Evolutionary conservation across 129 eudicot genomes (phyloP), one percentile per base, ranked within the genome.

Genomic region (Flaveria bidentis): DNA sequence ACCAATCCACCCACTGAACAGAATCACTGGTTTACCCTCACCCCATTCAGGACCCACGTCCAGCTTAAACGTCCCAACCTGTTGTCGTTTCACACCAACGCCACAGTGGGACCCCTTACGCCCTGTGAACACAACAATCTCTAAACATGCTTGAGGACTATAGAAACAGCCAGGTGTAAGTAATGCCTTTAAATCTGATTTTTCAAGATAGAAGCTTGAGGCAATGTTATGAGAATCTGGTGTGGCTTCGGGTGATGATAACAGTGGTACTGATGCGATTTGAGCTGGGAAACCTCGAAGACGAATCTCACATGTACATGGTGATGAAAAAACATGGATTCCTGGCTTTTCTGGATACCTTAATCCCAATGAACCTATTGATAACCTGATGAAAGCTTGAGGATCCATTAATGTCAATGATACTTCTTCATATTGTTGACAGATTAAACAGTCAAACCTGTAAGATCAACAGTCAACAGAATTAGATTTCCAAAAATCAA

Each of bases 231-330:
- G 88, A 50, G 84, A 72, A 72, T 89, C 89, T 44, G 90, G 92
- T 25, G 85, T 71, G 36, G 90, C 85, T 78, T 91, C 96, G 9
- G 96, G 96, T 39, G 97, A 87, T 51, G 96, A 82, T 61, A 87
- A 23, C 4, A 92, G 87, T 36, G 97, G 96, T 25, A 92, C 74
- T 75, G 92, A 62, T 25, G 92, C 82, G 2, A 79, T 89, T 70
- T 92, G 97, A 33, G 85, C 91, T n/a, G 97, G 97, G 42, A 87
- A 92, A 45, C 97, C 97, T 25, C 97, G 89, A 16, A 92, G 91
- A 39, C 97, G 97, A 33, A 92, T 89, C 74, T 92, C 97, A 57
- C 97, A 92, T 9, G 84, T 81, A 78, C 86, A 89, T 16, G 92
- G 89, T 39, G 91, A 83, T 52, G 97, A 50, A 52, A 86, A 53